phyloP scores from a whole-genome alignment of 2,329 filamentous ascomycete species.

The Talaromyces sp. region DNA sequence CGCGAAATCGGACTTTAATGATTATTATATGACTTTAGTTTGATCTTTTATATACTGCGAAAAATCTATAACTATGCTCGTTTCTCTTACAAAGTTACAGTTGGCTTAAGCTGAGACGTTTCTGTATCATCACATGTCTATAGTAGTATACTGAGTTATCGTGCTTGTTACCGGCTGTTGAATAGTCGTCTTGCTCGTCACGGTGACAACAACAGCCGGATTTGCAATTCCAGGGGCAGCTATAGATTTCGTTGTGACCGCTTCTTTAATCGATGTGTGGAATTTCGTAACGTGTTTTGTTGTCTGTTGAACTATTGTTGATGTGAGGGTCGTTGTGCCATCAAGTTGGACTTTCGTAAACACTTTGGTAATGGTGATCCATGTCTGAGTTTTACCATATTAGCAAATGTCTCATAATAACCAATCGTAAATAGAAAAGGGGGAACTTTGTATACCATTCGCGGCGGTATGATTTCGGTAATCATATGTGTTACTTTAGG shows the following conservation, averaged over 20 bases:
- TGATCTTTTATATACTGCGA: background rate
- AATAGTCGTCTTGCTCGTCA: background rate
- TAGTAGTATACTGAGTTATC: background rate
- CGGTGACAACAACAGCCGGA: background rate
- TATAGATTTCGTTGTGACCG: background rate
- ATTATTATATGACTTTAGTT: background rate
- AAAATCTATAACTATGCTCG: background rate
- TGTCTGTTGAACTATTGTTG: background rate
- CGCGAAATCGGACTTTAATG: background rate
- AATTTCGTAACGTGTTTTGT: background rate
- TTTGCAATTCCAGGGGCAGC: background rate
- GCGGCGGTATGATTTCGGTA: background rate
- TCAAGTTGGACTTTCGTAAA: background rate
- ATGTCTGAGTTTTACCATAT: background rate
- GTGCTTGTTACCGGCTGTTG: background rate
- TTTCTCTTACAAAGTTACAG: too few relatives aligned
- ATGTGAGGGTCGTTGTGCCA: background rate
- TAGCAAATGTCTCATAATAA: background rate
- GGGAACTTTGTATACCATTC: background rate
- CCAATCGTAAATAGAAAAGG: background rate
- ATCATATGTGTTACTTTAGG: background rate
- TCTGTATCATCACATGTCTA: background rate
- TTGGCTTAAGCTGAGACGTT: background rate
- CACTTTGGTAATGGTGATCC: background rate
- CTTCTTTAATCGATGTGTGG: background rate